A percentile compares a stretch with the other conserved stretches of the same genome.
phyloP scores from a whole-genome alignment of 345 rosid species.

The Pelargonium nanum region DNA sequence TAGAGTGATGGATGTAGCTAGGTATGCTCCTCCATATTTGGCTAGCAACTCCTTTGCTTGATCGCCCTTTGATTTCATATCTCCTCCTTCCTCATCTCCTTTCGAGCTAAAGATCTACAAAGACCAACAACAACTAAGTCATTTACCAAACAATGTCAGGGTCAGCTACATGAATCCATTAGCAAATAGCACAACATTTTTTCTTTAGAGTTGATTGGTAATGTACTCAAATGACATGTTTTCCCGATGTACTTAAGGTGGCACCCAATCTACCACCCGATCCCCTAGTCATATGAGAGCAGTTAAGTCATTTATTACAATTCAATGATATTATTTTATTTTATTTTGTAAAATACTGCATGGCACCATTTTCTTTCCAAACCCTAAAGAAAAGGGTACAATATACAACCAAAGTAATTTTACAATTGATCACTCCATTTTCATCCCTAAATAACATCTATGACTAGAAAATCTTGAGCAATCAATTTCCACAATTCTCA shows the following conservation, averaged over 20 bases:
- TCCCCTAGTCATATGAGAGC: too few species aligned
- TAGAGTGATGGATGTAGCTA: constrained; percentile 85
- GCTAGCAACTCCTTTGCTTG: constrained; percentile 73
- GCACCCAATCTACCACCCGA: too few species aligned
- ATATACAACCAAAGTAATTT: background rate
- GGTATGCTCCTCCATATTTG: constrained; percentile 90
- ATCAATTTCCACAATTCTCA: background rate
- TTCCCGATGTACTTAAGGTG: too few species aligned
- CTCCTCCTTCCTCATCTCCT: constrained; percentile 24
- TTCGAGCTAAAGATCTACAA: constrained; percentile 65
- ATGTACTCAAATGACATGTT: too few species aligned
- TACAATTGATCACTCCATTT: background rate
- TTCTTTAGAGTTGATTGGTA: background rate
- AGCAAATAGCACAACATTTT: background rate
- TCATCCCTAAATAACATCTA: background rate
- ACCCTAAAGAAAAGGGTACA: too few species aligned
- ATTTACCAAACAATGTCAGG: too few species aligned
- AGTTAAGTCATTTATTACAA: too few species aligned
- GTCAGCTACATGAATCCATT: background rate
- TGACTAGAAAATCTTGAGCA: background rate
- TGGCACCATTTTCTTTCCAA: background rate
- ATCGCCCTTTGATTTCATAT: constrained; percentile 58
- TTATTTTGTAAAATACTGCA: too few species aligned
- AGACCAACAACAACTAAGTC: background rate
- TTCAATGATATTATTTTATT: too few species aligned